Evolutionary conservation across 1,139 yeast species (phyloP), one percentile per base, ranked within the genome.

Genomic region (Debaryomyces coudertii): DNA sequence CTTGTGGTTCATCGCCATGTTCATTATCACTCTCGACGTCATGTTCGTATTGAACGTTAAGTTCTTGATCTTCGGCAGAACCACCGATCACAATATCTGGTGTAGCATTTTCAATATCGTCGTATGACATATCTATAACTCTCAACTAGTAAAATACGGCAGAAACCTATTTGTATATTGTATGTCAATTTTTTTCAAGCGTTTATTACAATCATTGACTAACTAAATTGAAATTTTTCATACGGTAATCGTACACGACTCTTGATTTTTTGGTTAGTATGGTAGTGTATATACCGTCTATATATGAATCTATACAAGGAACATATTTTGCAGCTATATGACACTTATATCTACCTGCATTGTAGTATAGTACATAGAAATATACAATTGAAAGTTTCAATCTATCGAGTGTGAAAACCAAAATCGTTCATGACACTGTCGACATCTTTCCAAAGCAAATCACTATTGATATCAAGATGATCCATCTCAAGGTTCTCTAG

Each of bases 371-470:
- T 24, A 14, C 20, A 36, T 27, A 40, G 23, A 27, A 30, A 36
- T 36, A 40, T 4, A 20, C 11, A n/a, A n/a, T 20, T 12, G 18
- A 23, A 5, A 11, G 36, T 8, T 8, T 15, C 4, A 7, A n/a
- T 12, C 36, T 40, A 47, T 36, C 44, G 42, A 7, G 50, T 74
- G 73, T 87, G 89, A 70, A 92, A 90, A 8, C 97, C 98, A 68
- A 90, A 90, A 60, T 90, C 97, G 56, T 88, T 88, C 97, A 92
- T 90, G 49, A 92, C 88, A 44, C 88, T 76, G 53, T 90, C 96
- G 22, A 92, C 95, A 60, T 92, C 96, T 60, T 86, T 87, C 92
- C 96, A 90, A 11, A 90, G 78, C 56, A 85, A 66, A 48, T 87
- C 96, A 30, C 85, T 82, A 47, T 65, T 68, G 49, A 68, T 55